Percentiles rank a stretch among this genome's conserved stretches.
phyloP scores from a whole-genome alignment of 371 early-diverging fungal species.

The Homolaphlyctis polyrhiza region DNA sequence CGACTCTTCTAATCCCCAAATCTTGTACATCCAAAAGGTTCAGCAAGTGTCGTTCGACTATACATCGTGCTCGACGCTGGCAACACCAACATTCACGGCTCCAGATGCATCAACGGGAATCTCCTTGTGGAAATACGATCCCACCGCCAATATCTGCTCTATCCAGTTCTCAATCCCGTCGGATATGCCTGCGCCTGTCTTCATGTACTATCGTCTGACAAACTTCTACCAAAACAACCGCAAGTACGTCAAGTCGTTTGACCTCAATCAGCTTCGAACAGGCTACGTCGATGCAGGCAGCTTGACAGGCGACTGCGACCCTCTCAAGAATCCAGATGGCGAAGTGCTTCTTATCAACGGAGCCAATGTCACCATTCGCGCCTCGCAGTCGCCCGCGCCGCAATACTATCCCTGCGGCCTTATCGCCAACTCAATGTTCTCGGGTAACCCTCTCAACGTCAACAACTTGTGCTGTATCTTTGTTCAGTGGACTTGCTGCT shows the following conservation, averaged over 20 bases:
- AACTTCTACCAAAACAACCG: constrained; percentile 98
- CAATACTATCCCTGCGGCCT: constrained; percentile 96
- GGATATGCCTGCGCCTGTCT: constrained; percentile 71
- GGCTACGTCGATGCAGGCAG: constrained; percentile 52
- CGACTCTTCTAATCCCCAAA: too few relatives aligned
- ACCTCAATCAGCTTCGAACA: constrained; percentile 73
- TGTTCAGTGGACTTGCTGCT: too few relatives aligned
- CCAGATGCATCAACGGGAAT: constrained; percentile 8
- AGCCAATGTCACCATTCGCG: constrained; percentile 13
- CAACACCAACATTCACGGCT: constrained; percentile 16
- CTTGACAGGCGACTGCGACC: constrained; percentile 40
- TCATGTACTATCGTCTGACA: constrained; percentile 90
- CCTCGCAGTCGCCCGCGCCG: constrained; percentile 21
- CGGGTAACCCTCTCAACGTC: constrained; percentile 55
- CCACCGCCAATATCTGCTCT: constrained; percentile 50
- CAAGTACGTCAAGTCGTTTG: constrained; percentile 88
- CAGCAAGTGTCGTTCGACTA: constrained; percentile 87
- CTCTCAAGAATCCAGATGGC: constrained; percentile 32
- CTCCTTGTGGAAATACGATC: constrained; percentile 35
- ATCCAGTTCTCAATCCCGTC: constrained; percentile 68
- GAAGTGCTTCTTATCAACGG: constrained; percentile 18
- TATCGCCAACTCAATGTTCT: constrained; percentile 96
- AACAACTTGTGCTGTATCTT: background rate
- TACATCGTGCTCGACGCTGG: constrained; percentile 62
- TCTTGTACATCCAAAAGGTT: constrained; percentile 52